phyloP scores from a whole-genome alignment of 1,139 yeast genomes.

The Sugiyamaella castrensis region DNA sequence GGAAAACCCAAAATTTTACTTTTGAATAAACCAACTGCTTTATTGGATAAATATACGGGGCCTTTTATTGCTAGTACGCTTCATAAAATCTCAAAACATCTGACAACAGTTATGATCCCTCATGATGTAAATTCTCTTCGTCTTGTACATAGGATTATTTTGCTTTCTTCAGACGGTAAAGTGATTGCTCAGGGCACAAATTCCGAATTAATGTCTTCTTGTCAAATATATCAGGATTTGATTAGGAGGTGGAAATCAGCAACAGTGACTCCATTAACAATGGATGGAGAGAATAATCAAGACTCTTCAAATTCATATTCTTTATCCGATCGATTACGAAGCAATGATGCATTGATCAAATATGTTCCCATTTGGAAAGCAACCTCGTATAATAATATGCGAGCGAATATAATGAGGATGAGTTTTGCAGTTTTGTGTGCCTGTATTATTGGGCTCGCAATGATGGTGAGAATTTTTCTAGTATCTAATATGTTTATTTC shows the following conservation, averaged over 20 bases:
- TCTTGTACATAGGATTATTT: constrained; percentile 6
- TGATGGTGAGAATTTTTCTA: too few species aligned
- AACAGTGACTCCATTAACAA: too few species aligned
- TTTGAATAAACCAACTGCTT: constrained; percentile 9
- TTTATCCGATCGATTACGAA: too few species aligned
- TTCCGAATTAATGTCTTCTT: neutral
- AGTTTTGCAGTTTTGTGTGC: too few species aligned
- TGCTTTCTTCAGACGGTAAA: constrained; percentile 6
- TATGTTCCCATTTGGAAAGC: too few species aligned
- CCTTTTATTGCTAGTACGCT: constrained; percentile 11
- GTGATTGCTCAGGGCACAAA: constrained; percentile 4
- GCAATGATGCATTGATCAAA: too few species aligned
- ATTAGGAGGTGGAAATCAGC: constrained; percentile 6
- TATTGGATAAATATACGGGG: constrained; percentile 4
- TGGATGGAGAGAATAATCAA: too few species aligned
- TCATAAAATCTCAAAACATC: constrained; percentile 5
- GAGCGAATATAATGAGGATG: too few species aligned
- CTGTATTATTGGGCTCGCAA: too few species aligned
- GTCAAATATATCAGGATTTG: constrained; percentile 3
- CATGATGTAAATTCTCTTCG: constrained; percentile 4
- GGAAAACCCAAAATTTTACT: constrained; percentile 11
- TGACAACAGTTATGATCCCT: constrained; percentile 8
- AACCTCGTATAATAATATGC: too few species aligned
- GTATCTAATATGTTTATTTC: too few species aligned
- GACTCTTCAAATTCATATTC: too few species aligned